phyloP scores from a whole-genome alignment of 805 yeast species.

The Kodamaea leandrae region DNA sequence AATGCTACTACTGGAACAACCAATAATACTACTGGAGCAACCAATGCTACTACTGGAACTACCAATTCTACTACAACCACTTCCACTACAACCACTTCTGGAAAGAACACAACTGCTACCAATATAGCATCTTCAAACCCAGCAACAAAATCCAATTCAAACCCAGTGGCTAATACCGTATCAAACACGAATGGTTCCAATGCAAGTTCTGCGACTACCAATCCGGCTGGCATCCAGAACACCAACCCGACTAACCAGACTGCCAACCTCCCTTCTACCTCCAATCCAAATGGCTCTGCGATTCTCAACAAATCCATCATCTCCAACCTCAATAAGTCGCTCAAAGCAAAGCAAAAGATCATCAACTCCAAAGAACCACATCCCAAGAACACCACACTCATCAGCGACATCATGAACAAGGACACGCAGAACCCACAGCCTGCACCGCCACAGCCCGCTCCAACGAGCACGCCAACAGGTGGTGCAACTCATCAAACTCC shows the following conservation, averaged over 20 bases:
- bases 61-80: background rate
- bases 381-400: constrained; percentile 33
- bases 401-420: constrained; percentile 35
- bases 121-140: background rate
- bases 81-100: background rate
- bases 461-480: background rate
- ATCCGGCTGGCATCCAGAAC: background rate
- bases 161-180: background rate
- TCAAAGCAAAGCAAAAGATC: constrained; percentile 42
- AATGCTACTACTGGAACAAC: background rate
- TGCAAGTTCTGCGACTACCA: background rate
- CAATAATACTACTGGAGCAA: background rate
- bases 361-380: constrained; percentile 36
- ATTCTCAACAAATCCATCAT: constrained; percentile 28
- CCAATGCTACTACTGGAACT: background rate
- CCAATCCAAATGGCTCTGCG: constrained; percentile 3
- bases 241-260: background rate
- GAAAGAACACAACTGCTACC: background rate
- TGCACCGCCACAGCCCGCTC: background rate
- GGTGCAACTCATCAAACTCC: background rate
- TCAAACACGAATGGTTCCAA: background rate
- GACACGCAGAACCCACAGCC: constrained; percentile 25
- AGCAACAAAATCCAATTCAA: background rate
- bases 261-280: constrained; percentile 3
- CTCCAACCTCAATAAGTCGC: constrained; percentile 40